Conservation (phyloP, 352 stramenopile species). For the Phytopythium cucurbitacearum region DNA sequence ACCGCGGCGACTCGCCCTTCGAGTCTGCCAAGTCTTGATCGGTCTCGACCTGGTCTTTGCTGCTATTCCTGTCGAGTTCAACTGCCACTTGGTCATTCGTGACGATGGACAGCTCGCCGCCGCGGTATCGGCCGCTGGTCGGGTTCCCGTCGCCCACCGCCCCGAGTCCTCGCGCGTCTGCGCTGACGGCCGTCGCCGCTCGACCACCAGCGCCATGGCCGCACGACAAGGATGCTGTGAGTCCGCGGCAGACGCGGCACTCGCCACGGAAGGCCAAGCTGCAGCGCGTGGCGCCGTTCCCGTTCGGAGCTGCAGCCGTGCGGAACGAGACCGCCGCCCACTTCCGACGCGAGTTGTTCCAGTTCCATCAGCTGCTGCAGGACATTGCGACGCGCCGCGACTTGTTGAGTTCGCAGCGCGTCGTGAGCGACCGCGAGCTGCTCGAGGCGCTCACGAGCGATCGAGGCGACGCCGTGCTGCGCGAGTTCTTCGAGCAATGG, state of each 20-base stretch:
- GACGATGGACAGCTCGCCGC: too few relatives aligned
- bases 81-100: too few relatives aligned
- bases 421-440: conserved; percentile 21
- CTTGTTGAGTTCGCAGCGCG: not conserved
- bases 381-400: conserved; percentile 23
- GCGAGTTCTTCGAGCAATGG: conserved; percentile 63
- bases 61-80: too few relatives aligned
- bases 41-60: too few relatives aligned
- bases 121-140: too few relatives aligned
- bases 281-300: conserved; percentile 22
- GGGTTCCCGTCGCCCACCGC: too few relatives aligned
- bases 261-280: conserved; percentile 31
- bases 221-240: too few relatives aligned
- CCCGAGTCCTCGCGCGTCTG: not conserved
- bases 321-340: conserved; percentile 27
- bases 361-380: conserved; percentile 60
- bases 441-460: conserved; percentile 68
- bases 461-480: conserved; percentile 49
- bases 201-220: too few relatives aligned
- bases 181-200: not conserved
- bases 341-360: conserved; percentile 62
- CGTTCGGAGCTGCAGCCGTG: conserved; percentile 10
- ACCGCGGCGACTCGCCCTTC: too few relatives aligned
- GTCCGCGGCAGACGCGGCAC: conserved; percentile 9
- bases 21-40: too few relatives aligned